phyloP scores from a whole-genome alignment of 2,329 filamentous ascomycete species.

The Ilyonectria sp. region DNA sequence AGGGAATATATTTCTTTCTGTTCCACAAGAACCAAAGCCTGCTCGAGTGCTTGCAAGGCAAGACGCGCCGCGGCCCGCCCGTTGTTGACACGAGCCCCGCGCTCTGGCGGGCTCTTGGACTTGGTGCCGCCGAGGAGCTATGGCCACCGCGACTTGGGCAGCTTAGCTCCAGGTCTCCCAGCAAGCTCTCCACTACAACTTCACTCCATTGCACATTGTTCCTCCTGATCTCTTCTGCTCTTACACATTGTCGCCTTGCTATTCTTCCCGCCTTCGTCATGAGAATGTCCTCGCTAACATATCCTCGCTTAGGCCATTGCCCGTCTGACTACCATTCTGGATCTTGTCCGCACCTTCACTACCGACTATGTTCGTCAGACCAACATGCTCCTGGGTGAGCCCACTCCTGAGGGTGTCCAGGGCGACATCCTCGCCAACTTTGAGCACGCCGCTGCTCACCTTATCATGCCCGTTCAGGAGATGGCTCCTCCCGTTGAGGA shows the following conservation, averaged over 20 bases:
- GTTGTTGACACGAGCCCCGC: conserved; percentile 37
- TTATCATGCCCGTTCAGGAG: conserved; percentile 59
- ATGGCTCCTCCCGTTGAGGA: conserved; percentile 68
- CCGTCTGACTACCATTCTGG: conserved; percentile 83
- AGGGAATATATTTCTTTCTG: neutral
- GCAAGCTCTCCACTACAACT: conserved; percentile 29
- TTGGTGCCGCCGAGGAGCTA: conserved; percentile 34
- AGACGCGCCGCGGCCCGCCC: conserved; percentile 34
- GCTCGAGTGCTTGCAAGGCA: conserved; percentile 5
- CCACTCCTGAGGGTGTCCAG: conserved; percentile 63
- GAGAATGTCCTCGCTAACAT: conserved; percentile 54
- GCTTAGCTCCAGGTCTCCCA: conserved; percentile 29
- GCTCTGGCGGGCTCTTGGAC: conserved; percentile 18
- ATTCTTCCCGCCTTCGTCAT: neutral
- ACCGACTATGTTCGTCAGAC: conserved; percentile 91
- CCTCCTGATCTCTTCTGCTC: neutral
- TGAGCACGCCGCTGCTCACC: conserved; percentile 65
- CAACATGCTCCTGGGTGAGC: conserved; percentile 83
- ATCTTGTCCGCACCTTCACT: conserved; percentile 84
- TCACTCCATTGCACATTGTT: conserved; percentile 13
- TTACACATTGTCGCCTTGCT: neutral
- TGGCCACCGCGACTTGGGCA: conserved; percentile 34
- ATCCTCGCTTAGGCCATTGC: conserved; percentile 55
- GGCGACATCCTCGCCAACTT: conserved; percentile 66
- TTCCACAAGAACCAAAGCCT: conserved; percentile 1